phyloP scores from a whole-genome alignment of 148 eudicot genomes.

The Fagopyrum esculentum region DNA sequence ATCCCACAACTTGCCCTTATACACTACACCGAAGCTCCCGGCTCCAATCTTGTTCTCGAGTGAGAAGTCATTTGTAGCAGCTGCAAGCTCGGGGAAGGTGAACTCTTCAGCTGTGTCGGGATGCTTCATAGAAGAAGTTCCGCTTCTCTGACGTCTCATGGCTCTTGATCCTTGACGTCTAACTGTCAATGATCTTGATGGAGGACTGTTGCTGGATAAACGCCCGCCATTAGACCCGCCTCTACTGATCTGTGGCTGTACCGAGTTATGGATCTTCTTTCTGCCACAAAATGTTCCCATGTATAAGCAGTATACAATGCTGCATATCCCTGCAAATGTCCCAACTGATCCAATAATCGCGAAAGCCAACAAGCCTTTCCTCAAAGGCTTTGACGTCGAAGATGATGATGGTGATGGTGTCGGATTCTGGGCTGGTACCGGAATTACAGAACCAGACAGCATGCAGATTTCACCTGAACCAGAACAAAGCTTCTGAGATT shows the following conservation, averaged over 20 bases:
- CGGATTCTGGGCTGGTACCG: conserved; percentile 5
- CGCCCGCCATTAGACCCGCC: conserved; percentile 41
- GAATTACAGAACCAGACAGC: conserved; percentile 23
- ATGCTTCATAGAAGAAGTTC: conserved; percentile 65
- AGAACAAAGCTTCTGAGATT: conserved; percentile 56
- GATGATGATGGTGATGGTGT: conserved; percentile 18
- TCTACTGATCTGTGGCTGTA: conserved; percentile 71
- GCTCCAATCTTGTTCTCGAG: conserved; percentile 78
- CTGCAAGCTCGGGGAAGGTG: conserved; percentile 51
- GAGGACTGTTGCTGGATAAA: conserved; percentile 43
- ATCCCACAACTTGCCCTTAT: conserved; percentile 67
- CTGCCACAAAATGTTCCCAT: conserved; percentile 74
- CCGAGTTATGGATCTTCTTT: conserved; percentile 84
- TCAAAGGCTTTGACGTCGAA: conserved; percentile 34
- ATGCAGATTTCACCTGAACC: conserved; percentile 56
- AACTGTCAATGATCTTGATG: conserved; percentile 66
- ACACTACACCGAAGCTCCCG: conserved; percentile 90
- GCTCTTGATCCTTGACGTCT: conserved; percentile 70
- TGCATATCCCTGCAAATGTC: conserved; percentile 55
- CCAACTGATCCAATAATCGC: conserved; percentile 82
- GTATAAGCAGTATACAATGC: conserved; percentile 58
- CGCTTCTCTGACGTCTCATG: conserved; percentile 89
- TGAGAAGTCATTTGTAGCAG: conserved; percentile 66
- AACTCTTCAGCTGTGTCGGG: conserved; percentile 76
- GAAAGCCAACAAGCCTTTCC: conserved; percentile 60